Evolutionary conservation across 2,329 filamentous ascomycete genomes (phyloP), one percentile per base, ranked within the genome.

Genomic region (Fusarium humuli): DNA sequence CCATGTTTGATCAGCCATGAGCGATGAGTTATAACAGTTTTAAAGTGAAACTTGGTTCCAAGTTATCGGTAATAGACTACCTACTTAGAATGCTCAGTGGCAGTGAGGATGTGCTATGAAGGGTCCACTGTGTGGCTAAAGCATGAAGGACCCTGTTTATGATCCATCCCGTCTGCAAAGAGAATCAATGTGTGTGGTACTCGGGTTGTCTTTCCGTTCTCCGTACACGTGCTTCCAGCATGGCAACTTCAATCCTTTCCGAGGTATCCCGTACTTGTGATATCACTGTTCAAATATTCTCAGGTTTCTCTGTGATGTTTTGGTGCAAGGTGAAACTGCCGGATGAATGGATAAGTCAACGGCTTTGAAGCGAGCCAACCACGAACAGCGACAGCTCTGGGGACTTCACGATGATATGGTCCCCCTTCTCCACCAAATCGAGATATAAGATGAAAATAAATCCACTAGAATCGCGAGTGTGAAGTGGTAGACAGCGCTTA

Each of bases 291-390:
- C 10, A 27, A 14, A 14, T 27, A 40, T 12, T 63, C 20, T 30
- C 48, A 25, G 34, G 18, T 30, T 56, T 56, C 13, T 55, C 34
- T 8, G 29, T 42, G 22, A 45, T 37, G n/a, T 27, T 50, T 42
- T 23, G 25, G 22, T 49, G 25, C 30, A 49, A 56, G 53, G 40
- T 12, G 23, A 45, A 49, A 23, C 18, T 65, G 13, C 47, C 68
- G 68, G 68, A 49, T 69, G 59, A 70, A 70, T 57, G 68, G 68
- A 70, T 70, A 48, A 57, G 54, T 40, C 27, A 49, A 46, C 14
- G 12, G 30, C 42, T 22, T 50, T 30, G 37, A 67, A 68, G 53
- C 45, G 67, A 54, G 50, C 61, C 67, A 67, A 69, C 62, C 63
- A 66, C 55, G 22, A 32, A 34, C 20, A 37, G 20, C 11, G 40